Evolutionary conservation across 306 rosid genomes (phyloP).

Genomic region (Trichosanthes truncata): DNA sequence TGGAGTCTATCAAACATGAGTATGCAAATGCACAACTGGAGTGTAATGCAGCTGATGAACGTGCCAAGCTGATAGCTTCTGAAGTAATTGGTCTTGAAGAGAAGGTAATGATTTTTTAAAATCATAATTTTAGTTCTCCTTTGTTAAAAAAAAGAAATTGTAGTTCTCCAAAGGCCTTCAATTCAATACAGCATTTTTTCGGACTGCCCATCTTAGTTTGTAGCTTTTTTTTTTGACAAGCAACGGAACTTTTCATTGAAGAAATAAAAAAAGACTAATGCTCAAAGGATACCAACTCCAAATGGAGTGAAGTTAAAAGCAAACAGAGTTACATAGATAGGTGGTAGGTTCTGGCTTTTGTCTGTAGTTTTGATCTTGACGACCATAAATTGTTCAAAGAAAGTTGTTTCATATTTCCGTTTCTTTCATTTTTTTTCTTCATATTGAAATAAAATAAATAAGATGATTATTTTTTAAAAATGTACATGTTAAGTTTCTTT

Average conservation of each 20-base stretch:
- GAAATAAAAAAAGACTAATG: too few relatives aligned
- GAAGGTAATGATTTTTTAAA: slow-evolving; percentile 55
- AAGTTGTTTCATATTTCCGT: neutral
- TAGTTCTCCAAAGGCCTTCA: neutral
- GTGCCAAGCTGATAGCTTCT: slow-evolving; percentile 88
- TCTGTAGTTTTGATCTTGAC: neutral
- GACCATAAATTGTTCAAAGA: neutral
- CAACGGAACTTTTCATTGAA: too few relatives aligned
- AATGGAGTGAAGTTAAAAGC: too few relatives aligned
- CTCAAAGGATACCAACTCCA: too few relatives aligned
- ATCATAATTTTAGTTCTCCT: neutral
- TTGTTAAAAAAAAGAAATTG: neutral
- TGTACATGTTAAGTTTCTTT: neutral
- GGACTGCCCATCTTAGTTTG: neutral
- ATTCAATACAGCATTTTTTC: neutral
- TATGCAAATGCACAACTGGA: slow-evolving; percentile 77
- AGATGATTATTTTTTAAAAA: neutral
- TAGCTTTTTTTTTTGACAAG: neutral
- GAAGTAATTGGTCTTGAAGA: slow-evolving; percentile 96
- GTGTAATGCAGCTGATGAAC: slow-evolving; percentile 95
- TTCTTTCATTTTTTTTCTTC: neutral
- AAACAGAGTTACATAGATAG: too few relatives aligned
- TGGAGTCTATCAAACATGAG: slow-evolving; percentile 62
- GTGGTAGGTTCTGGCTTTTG: neutral
- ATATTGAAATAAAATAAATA: neutral